These are phyloP conservation scores for Rhinocladiella mackenziei DNA, from an alignment of 2,329 filamentous ascomycete species.

Conservation along the genomic window DNA sequence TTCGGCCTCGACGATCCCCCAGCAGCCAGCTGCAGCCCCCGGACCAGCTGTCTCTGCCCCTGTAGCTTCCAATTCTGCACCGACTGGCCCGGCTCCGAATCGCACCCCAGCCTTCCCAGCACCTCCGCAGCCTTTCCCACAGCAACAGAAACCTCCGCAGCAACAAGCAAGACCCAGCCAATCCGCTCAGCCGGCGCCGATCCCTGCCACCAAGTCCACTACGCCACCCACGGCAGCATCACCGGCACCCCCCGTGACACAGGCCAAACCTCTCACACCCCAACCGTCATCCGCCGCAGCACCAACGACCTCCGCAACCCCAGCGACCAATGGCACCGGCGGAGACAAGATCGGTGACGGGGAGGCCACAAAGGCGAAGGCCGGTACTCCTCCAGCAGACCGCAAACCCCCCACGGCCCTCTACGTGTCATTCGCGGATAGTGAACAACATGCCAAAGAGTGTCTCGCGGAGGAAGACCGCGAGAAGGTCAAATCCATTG, in stretches of 20 bases:
- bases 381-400: constrained; percentile 51
- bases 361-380: constrained; percentile 56
- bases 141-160: constrained; percentile 33
- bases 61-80: constrained; percentile 31
- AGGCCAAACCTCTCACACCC: constrained; percentile 50
- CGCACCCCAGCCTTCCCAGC: constrained; percentile 42
- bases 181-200: constrained; percentile 20
- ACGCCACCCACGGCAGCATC: constrained; percentile 36
- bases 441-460: constrained; percentile 75
- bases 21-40: constrained; percentile 16
- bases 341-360: constrained; percentile 44
- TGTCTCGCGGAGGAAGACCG: constrained; percentile 81
- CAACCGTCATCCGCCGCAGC: constrained; percentile 40
- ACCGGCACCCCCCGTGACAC: constrained; percentile 42
- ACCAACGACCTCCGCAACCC: constrained; percentile 27
- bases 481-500: constrained; percentile 71
- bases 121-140: constrained; percentile 36
- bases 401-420: constrained; percentile 68
- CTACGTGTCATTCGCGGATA: constrained; percentile 82
- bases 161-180: constrained; percentile 34
- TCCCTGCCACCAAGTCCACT: constrained; percentile 17
- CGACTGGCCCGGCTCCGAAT: constrained; percentile 37
- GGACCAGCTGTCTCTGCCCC: constrained; percentile 6
- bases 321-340: constrained; percentile 49
- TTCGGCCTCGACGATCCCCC: constrained; percentile 15